phyloP scores from a whole-genome alignment of 768 basidiomycete species.

The Lentinus tigrinus region DNA sequence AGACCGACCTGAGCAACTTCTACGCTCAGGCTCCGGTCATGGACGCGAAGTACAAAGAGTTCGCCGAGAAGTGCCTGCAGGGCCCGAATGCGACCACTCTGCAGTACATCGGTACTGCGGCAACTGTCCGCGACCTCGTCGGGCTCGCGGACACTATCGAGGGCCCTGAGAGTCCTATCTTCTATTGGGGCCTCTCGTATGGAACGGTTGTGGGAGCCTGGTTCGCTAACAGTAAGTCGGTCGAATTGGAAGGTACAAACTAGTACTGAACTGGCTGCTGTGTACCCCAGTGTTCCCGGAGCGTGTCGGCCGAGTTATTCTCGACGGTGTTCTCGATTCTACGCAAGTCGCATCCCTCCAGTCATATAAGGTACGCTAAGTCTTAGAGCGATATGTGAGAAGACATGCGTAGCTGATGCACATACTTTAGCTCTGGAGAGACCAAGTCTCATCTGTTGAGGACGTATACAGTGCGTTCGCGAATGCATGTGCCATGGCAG shows the following conservation, averaged over 20 bases:
- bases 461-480: conserved; percentile 7
- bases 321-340: conserved; percentile 13
- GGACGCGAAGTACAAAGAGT: not conserved
- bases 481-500: conserved; percentile 7
- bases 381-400: no score
- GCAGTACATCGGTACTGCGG: conserved; percentile 12
- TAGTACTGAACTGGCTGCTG: no score
- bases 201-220: conserved; percentile 9
- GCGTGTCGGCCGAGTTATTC: conserved; percentile 11
- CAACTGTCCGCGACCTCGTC: conserved; percentile 15
- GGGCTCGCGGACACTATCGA: conserved; percentile 7
- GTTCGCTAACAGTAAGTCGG: conserved; percentile 10
- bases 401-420: no score
- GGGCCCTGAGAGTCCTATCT: conserved; percentile 1
- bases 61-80: conserved; percentile 6
- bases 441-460: not conserved
- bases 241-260: no score
- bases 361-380: conserved; percentile 8
- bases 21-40: conserved; percentile 2
- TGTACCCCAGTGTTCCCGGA: conserved; percentile 14
- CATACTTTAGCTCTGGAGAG: conserved; percentile 2
- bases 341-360: conserved; percentile 1
- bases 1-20: conserved; percentile 7
- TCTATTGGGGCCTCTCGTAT: conserved; percentile 16
- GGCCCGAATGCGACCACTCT: conserved; percentile 12